These are phyloP conservation scores for Phytophthora pini DNA, from an alignment of 352 stramenopile species.

Conservation along the genomic window DNA sequence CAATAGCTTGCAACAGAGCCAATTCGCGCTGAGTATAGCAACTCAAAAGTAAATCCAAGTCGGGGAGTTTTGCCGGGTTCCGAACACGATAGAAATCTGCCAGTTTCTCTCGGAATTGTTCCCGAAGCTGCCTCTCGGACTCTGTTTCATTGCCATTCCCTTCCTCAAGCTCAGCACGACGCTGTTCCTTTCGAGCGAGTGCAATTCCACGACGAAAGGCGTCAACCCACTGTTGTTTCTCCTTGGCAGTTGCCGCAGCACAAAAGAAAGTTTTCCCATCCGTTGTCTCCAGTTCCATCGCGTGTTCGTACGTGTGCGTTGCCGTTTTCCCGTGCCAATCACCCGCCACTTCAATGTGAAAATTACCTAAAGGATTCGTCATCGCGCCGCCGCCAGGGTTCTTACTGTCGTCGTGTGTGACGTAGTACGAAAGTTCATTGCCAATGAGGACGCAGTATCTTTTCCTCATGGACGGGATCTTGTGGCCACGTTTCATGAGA, in stretches of 20 bases:
- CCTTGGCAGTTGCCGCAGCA: conserved; percentile 51
- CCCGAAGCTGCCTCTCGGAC: conserved; percentile 27
- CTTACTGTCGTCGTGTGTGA: conserved; percentile 74
- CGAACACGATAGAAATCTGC: conserved; percentile 62
- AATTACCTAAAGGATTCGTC: conserved; percentile 36
- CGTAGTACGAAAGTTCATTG: conserved; percentile 65
- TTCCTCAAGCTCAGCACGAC: conserved; percentile 9
- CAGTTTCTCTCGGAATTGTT: conserved; percentile 47
- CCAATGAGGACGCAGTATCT: conserved; percentile 71
- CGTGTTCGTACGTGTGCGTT: conserved; percentile 57
- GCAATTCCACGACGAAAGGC: conserved; percentile 66
- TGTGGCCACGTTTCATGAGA: conserved; percentile 73
- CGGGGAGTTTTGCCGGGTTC: conserved; percentile 56
- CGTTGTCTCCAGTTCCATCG: conserved; percentile 71
- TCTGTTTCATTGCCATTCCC: conserved; percentile 9
- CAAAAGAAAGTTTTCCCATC: conserved; percentile 82
- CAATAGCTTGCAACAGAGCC: conserved; percentile 57
- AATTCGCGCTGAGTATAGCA: conserved; percentile 57
- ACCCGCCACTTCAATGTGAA: conserved; percentile 60
- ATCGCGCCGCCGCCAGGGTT: conserved; percentile 39
- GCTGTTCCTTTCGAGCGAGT: conserved; percentile 25
- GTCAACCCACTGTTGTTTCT: conserved; percentile 69
- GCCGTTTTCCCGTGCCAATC: conserved; percentile 78
- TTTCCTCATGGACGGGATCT: conserved; percentile 80
- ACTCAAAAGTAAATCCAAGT: conserved; percentile 54